Percentiles rank a stretch among this genome's conserved stretches.
Evolutionary conservation across 257 asterid species (phyloP).

Genomic region (Lavandula angustifolia): DNA sequence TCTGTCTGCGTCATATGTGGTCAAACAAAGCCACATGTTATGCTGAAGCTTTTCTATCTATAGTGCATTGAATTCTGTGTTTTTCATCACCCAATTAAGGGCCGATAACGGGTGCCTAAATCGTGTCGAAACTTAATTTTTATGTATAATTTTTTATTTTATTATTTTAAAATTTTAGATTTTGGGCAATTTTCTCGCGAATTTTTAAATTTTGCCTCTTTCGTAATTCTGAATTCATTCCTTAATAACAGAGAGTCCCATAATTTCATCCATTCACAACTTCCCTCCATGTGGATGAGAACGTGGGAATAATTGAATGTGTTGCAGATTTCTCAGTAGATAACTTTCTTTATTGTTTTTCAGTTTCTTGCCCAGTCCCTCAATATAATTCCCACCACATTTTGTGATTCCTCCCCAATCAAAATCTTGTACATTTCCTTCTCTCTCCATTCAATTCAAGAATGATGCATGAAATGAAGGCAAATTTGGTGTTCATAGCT

Average conservation of each 20-base stretch:
- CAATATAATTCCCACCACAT: constrained; percentile 33
- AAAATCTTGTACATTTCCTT: neutral
- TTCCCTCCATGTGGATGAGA: constrained; percentile 42
- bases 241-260: neutral
- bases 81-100: too few species aligned
- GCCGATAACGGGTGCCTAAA: too few species aligned
- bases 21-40: constrained; percentile 40
- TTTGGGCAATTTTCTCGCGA: too few species aligned
- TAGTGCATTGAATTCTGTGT: constrained; percentile 23
- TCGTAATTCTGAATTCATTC: too few species aligned
- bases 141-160: too few species aligned
- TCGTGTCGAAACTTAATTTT: too few species aligned
- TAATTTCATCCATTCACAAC: constrained; percentile 31
- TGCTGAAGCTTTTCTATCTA: constrained; percentile 25
- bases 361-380: constrained; percentile 4
- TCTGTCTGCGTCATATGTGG: constrained; percentile 18
- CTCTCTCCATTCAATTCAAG: neutral
- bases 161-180: too few species aligned
- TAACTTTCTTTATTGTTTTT: constrained; percentile 16
- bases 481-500: neutral
- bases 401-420: constrained; percentile 1
- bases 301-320: constrained; percentile 48
- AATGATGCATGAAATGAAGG: neutral
- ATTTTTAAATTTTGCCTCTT: too few species aligned
- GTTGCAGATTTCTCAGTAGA: constrained; percentile 33